A percentile compares a stretch with the other conserved stretches of the same genome.
phyloP scores from a whole-genome alignment of 2,329 filamentous ascomycete species.

The Plectosphaerella plurivora region DNA sequence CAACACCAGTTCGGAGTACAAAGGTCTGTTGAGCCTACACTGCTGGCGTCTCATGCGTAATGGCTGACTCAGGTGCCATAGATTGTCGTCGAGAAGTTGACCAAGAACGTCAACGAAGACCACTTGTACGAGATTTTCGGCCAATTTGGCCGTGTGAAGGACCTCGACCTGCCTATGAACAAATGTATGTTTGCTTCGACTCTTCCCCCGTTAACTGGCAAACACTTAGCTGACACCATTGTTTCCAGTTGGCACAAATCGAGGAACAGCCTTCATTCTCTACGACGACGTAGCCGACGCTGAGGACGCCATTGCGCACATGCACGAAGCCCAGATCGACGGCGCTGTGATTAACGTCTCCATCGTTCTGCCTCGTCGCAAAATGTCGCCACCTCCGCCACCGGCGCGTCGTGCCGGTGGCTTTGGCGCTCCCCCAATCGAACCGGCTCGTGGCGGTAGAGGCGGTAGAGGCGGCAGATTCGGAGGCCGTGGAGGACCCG shows the following conservation, averaged over 20 bases:
- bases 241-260: constrained; percentile 72
- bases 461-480: no score
- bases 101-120: constrained; percentile 86
- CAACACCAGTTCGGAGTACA: constrained; percentile 39
- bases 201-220: not conserved
- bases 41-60: no score
- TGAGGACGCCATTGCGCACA: constrained; percentile 85
- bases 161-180: constrained; percentile 88
- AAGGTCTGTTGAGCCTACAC: constrained; percentile 33
- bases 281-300: constrained; percentile 74
- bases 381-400: constrained; percentile 77
- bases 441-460: constrained; percentile 28
- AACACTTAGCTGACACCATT: constrained; percentile 7
- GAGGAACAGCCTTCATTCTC: constrained; percentile 89
- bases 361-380: constrained; percentile 78
- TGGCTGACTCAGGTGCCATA: constrained; percentile 28
- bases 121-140: constrained; percentile 93
- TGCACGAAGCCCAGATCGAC: constrained; percentile 96
- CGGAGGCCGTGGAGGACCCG: not conserved
- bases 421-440: constrained; percentile 43
- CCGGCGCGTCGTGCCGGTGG: constrained; percentile 59
- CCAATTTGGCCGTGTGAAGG: constrained; percentile 77
- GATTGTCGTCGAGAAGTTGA: constrained; percentile 95
- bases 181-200: constrained; percentile 27
- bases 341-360: constrained; percentile 79